Conservation (phyloP, 768 basidiomycete genomes). For the Phylloporus arenicola region DNA sequence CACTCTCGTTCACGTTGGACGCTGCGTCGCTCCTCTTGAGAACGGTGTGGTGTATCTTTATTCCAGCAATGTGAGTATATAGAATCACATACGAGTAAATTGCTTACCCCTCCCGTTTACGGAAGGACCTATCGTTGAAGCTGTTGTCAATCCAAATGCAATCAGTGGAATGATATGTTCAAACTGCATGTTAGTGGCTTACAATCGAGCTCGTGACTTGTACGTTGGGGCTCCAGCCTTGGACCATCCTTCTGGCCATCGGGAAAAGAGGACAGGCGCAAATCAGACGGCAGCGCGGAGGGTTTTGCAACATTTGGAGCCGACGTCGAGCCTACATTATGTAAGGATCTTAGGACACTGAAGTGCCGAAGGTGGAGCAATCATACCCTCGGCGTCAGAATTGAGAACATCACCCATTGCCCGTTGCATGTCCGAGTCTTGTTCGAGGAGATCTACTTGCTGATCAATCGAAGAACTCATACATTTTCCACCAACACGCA, state of each 20-base stretch:
- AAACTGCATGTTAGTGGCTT: conserved; percentile 1
- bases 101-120: conserved; percentile 18
- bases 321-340: conserved; percentile 12
- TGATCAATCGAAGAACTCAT: conserved; percentile 1
- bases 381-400: conserved; percentile 39
- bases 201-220: conserved; percentile 16
- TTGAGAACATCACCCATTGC: conserved; percentile 53
- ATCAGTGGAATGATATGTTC: background rate
- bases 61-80: background rate
- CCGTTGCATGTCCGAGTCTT: conserved; percentile 69
- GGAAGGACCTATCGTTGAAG: conserved; percentile 25
- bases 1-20: conserved; percentile 46
- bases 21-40: conserved; percentile 26
- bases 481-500: conserved; percentile 26
- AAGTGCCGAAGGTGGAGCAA: background rate
- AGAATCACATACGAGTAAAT: conserved; percentile 4
- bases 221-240: conserved; percentile 5
- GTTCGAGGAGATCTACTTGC: conserved; percentile 55
- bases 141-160: conserved; percentile 14
- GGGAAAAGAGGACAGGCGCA: conserved; percentile 14
- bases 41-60: conserved; percentile 27
- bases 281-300: conserved; percentile 2
- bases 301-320: conserved; percentile 4
- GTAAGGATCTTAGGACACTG: background rate
- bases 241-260: background rate